Evolutionary conservation across 345 rosid species (phyloP), one percentile per base, ranked within the genome.

Genomic region (Conringia planisiliqua): DNA sequence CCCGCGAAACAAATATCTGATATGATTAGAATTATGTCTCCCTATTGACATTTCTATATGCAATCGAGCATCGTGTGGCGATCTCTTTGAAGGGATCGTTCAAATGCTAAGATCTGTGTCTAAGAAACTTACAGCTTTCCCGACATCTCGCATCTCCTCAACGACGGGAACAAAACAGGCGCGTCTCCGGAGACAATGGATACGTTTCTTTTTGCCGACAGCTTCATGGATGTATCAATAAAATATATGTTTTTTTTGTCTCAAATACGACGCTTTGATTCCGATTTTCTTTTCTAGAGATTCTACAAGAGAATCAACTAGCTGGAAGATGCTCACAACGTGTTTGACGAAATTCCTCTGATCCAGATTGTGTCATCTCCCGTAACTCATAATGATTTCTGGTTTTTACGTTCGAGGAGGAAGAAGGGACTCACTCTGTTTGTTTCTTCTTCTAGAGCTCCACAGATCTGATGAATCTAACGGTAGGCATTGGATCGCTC

Each of bases 291-390:
- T 74, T 14, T 32, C 8, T 32, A 82, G 32, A 73, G 80, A 20
- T 84, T 82, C 26, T 76, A 84, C 20, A 51, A 75, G 30, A 72
- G 47, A 50, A 63, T 29, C 5, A 80, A 62, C 16, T 80, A 66
- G 3, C 16, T 81, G 40, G 26, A 7, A 22, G 77, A 72, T 38
- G 90, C 87, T 35, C 80, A 78, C 67, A 78, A 82, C 18, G 32
- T 82, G 89, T 87, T 88, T 70, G 90, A 57, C 72, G 90, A 92
- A 85, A 92, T 87, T 61, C 83, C 22, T 11, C 83, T 75, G 80
- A 82, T 60, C 89, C 85, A 74, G 35, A 32, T 5, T 80, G 62
- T 79, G 82, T 83, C 27, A 80, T 89, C 62, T 82, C 88, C 60
- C 93, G 12, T 51, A 33, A 36, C 62, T 58, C 43, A 33, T 51